Evolutionary conservation across 331 rosid genomes (phyloP).

Genomic region (Telfairia occidentalis): DNA sequence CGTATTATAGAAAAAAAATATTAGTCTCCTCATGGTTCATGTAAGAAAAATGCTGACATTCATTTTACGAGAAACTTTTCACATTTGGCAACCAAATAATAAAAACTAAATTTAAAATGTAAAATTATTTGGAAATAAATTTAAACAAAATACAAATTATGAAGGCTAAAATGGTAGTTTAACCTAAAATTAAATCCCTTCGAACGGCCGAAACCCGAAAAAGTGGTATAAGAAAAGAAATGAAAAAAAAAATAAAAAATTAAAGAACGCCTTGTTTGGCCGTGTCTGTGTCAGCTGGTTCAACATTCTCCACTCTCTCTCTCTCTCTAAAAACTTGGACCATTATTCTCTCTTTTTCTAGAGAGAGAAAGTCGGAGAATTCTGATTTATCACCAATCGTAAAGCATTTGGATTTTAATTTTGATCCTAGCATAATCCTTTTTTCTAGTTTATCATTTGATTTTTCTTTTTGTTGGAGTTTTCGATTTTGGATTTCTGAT

Average conservation of each 20-base stretch:
- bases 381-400: conserved; percentile 21
- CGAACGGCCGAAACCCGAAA: not conserved
- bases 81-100: no score
- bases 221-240: not conserved
- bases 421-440: not conserved
- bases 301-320: conserved; percentile 16
- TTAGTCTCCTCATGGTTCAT: no score
- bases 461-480: not conserved
- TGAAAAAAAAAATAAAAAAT: no score
- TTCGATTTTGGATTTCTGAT: not conserved
- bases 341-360: conserved; percentile 7
- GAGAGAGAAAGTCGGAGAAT: conserved; percentile 10
- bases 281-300: conserved; percentile 3
- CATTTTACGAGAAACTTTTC: no score
- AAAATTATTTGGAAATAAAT: no score
- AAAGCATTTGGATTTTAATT: not conserved
- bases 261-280: conserved; percentile 5
- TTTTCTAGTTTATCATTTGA: not conserved
- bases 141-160: not conserved
- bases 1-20: no score
- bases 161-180: not conserved
- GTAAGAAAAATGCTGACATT: no score
- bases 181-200: not conserved
- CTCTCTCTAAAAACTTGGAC: not conserved
- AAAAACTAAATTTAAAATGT: no score